These are phyloP conservation scores for Solanum pinnatisectum DNA, from an alignment of 257 asterid species.

Conservation along the genomic window DNA sequence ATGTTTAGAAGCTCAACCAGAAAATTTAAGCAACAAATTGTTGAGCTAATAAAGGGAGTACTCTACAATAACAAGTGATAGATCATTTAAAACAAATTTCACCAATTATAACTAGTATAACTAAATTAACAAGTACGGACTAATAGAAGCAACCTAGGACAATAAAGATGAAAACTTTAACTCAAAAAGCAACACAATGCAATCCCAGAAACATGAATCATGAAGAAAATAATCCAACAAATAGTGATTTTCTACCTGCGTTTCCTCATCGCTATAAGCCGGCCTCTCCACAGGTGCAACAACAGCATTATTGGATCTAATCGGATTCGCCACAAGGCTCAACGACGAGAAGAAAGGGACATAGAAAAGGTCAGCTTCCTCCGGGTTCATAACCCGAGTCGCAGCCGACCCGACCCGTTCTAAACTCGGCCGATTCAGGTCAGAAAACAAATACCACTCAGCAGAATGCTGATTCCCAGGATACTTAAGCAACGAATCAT, in stretches of 20 bases:
- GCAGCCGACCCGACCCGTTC: slow-evolving; percentile 34
- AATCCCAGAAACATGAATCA: not conserved
- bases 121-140: not conserved
- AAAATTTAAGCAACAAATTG: not conserved
- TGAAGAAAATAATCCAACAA: not conserved
- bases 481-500: slow-evolving; percentile 59
- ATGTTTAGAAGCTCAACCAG: not conserved
- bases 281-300: slow-evolving; percentile 16
- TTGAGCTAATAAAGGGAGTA: not conserved
- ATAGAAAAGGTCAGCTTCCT: slow-evolving; percentile 76
- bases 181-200: not conserved
- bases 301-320: not conserved
- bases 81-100: not conserved
- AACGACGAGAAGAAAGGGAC: slow-evolving; percentile 92
- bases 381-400: slow-evolving; percentile 57
- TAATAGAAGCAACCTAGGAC: not conserved
- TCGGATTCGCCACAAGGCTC: slow-evolving; percentile 75
- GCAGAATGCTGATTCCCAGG: slow-evolving; percentile 97
- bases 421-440: slow-evolving; percentile 44
- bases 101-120: not conserved
- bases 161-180: not conserved
- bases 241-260: slow-evolving; percentile 42
- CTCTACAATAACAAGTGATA: not conserved
- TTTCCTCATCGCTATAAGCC: slow-evolving; percentile 65
- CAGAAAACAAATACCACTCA: slow-evolving; percentile 83